Percentiles rank a stretch among this genome's conserved stretches.
Evolutionary conservation across 2,329 filamentous ascomycete species (phyloP).

Genomic region (Aspergillus tubingensis): DNA sequence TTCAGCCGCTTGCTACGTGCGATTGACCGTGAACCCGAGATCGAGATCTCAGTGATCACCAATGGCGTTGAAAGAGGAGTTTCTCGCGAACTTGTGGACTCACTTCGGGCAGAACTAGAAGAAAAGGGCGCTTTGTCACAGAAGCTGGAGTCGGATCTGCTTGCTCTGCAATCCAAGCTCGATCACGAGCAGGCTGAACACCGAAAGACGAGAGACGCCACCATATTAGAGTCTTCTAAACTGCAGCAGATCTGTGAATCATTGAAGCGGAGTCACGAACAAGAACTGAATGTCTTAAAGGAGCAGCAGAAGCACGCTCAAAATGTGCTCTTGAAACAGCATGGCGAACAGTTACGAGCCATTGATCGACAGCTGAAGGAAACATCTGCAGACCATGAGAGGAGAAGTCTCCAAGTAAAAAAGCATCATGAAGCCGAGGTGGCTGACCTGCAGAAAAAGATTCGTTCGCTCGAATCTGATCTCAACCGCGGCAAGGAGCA

Average conservation of each 20-base stretch:
- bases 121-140: slow-evolving; percentile 67
- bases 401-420: slow-evolving; percentile 38
- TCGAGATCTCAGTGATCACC: slow-evolving; percentile 78
- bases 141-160: slow-evolving; percentile 57
- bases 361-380: slow-evolving; percentile 53
- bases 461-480: slow-evolving; percentile 59
- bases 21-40: slow-evolving; percentile 85
- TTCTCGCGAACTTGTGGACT: slow-evolving; percentile 90
- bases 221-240: slow-evolving; percentile 55
- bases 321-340: slow-evolving; percentile 45
- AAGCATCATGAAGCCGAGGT: slow-evolving; percentile 60
- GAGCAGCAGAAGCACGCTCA: slow-evolving; percentile 49
- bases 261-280: slow-evolving; percentile 69
- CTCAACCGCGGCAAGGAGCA: slow-evolving; percentile 52
- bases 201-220: slow-evolving; percentile 63
- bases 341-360: slow-evolving; percentile 50
- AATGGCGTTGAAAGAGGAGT: slow-evolving; percentile 86
- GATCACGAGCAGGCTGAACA: slow-evolving; percentile 75
- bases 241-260: slow-evolving; percentile 70
- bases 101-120: slow-evolving; percentile 73
- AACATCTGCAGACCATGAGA: slow-evolving; percentile 44
- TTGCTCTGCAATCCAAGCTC: slow-evolving; percentile 56
- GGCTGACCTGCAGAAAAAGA: slow-evolving; percentile 62
- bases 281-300: slow-evolving; percentile 60
- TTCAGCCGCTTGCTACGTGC: slow-evolving; percentile 81